These are phyloP conservation scores for Ophiostoma triangulosporum DNA, from an alignment of 2,329 filamentous ascomycete species.

Conservation along the genomic window DNA sequence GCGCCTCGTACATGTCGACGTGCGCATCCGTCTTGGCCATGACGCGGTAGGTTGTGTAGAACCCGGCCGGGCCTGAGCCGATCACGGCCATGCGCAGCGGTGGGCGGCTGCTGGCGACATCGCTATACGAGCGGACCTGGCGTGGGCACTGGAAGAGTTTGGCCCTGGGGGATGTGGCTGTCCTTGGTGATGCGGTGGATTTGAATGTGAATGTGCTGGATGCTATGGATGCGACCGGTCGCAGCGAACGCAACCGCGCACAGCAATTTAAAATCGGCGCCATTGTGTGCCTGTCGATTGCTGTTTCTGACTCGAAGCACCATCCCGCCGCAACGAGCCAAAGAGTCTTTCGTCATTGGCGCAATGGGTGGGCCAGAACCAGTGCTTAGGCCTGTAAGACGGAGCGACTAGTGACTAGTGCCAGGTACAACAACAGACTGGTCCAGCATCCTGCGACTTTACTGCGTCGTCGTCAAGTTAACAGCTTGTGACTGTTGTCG, in stretches of 20 bases:
- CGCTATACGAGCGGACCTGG: not conserved
- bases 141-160: not conserved
- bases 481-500: not conserved
- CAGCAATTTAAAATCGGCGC: not conserved
- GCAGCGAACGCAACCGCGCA: not conserved
- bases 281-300: not conserved
- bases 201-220: not conserved
- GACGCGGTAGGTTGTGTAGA: conserved; percentile 81
- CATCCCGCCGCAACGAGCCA: no score
- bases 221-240: not conserved
- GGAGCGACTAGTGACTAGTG: not conserved
- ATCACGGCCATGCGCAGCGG: conserved; percentile 69
- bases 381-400: not conserved
- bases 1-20: conserved; percentile 91
- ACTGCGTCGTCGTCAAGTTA: no score
- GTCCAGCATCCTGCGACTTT: no score
- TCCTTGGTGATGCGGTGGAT: no score
- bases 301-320: not conserved
- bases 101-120: not conserved
- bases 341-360: not conserved
- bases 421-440: not conserved
- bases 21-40: conserved; percentile 60
- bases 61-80: conserved; percentile 88
- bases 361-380: not conserved
- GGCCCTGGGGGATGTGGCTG: not conserved